phyloP scores from a whole-genome alignment of 108 stramenopile genomes.

The Hondaea fermentalgiana region DNA sequence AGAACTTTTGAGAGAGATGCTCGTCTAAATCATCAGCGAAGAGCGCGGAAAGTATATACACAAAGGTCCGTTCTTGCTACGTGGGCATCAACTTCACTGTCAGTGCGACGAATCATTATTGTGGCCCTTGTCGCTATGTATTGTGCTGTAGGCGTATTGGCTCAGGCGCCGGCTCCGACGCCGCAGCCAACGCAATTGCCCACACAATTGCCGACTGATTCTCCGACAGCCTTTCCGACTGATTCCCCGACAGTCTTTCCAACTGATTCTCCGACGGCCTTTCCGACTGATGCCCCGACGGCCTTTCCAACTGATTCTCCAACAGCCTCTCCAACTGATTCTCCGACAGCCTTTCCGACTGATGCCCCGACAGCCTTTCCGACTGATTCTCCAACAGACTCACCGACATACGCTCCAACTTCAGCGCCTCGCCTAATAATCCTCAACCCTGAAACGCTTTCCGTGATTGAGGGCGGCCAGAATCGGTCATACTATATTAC shows the following conservation, averaged over 20 bases:
- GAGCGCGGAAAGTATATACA: too few relatives aligned
- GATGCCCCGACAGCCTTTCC: neutral
- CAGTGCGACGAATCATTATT: too few relatives aligned
- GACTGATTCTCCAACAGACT: neutral
- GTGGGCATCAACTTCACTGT: too few relatives aligned
- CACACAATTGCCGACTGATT: neutral
- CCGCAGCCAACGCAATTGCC: neutral
- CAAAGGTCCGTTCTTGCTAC: too few relatives aligned
- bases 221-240: neutral
- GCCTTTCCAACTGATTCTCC: neutral
- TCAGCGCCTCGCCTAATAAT: neutral
- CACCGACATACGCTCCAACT: neutral
- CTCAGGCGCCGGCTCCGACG: neutral
- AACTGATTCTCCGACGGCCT: neutral
- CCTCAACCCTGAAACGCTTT: neutral
- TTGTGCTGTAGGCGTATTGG: too few relatives aligned
- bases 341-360: neutral
- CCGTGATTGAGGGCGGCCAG: neutral
- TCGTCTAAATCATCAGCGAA: too few relatives aligned
- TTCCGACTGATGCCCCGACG: neutral
- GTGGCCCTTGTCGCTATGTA: too few relatives aligned
- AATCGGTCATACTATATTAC: neutral
- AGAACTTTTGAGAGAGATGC: too few relatives aligned
- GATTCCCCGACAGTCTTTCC: neutral
- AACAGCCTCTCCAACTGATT: neutral